Evolutionary conservation across 352 stramenopile genomes (phyloP), one percentile per base, ranked within the genome.

Genomic region (Globisporangium iwayamae): DNA sequence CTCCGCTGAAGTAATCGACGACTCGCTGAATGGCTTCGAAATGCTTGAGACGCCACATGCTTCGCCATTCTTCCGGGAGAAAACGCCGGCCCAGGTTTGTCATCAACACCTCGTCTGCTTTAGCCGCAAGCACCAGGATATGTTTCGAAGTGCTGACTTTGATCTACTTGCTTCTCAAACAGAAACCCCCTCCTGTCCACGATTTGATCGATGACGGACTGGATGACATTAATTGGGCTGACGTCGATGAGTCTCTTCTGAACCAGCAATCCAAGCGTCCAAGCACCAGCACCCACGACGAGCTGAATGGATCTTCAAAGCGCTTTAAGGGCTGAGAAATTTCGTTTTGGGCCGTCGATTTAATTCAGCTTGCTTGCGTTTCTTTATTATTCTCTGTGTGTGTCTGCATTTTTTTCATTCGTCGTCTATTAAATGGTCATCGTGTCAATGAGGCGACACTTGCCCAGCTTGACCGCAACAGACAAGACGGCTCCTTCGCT

Each of bases 401-500:
- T 53, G 9, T 45, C 11, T 22, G 38, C 22, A 30, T 38, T 9
- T 2, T 56, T 41, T 45, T 10, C 32, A 52, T 56, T 60, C 30
- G 8, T 55, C 9, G 18, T 56, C 28, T 63, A 72, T 54, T 76
- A 93, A 45, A 97, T 55, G 30, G 95, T 79, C 41, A 99, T 93
- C 67, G 98, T 99, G 75, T 99, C 97, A 74, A 99, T 99, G 52
- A 99, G 83, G 53, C 97, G 90, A 48, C 98, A 98, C 13, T 89
- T 88, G 43, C 97, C 97, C 56, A 99, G 74, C 58, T 97, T 96
- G 46, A 98, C 89, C 1, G 96, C 97, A 34, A 99, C 75, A 5
- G 96, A 99, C 59, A 99, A 76, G 60, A 99, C 80, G n/a, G 85
- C 83, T 43, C 88, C 88, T 46, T 90, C 71, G 7, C 59, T 68